Conservation (phyloP, 108 stramenopile species). For the Discostella stelligeroides region DNA sequence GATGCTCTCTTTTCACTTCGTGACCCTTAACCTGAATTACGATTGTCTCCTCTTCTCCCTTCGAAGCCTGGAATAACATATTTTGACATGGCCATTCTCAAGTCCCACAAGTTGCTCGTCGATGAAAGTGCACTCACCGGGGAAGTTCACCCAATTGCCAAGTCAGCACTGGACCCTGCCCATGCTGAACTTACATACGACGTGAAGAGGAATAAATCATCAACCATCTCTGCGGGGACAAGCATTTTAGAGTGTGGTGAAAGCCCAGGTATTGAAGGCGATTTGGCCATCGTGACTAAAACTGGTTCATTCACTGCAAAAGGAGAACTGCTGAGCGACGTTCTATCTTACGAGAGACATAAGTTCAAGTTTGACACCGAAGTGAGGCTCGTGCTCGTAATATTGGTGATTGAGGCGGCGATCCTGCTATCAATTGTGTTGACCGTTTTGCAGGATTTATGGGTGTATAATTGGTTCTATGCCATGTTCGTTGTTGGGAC, state of each 20-base stretch:
- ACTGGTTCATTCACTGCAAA: constrained; percentile 67
- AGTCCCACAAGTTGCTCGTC: constrained; percentile 35
- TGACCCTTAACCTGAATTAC: not conserved
- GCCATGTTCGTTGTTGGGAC: constrained; percentile 56
- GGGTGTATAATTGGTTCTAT: constrained; percentile 61
- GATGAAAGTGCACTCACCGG: constrained; percentile 75
- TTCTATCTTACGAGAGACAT: constrained; percentile 67
- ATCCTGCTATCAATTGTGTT: constrained; percentile 49
- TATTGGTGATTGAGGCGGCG: constrained; percentile 57
- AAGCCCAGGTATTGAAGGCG: constrained; percentile 28
- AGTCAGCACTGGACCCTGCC: constrained; percentile 51
- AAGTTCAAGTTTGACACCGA: constrained; percentile 73
- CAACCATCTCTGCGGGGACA: constrained; percentile 71
- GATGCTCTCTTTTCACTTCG: not conserved
- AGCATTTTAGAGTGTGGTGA: constrained; percentile 53
- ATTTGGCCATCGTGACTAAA: constrained; percentile 55
- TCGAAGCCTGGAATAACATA: constrained; percentile 50
- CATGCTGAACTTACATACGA: constrained; percentile 30
- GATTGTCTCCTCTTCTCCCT: not conserved
- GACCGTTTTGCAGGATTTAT: constrained; percentile 49
- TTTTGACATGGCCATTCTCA: constrained; percentile 61
- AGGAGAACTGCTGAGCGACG: constrained; percentile 65
- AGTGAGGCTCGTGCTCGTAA: constrained; percentile 53
- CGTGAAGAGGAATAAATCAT: constrained; percentile 40
- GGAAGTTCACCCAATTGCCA: constrained; percentile 62